phyloP scores from a whole-genome alignment of 148 eudicot genomes.

The Amaranthus palmeri region DNA sequence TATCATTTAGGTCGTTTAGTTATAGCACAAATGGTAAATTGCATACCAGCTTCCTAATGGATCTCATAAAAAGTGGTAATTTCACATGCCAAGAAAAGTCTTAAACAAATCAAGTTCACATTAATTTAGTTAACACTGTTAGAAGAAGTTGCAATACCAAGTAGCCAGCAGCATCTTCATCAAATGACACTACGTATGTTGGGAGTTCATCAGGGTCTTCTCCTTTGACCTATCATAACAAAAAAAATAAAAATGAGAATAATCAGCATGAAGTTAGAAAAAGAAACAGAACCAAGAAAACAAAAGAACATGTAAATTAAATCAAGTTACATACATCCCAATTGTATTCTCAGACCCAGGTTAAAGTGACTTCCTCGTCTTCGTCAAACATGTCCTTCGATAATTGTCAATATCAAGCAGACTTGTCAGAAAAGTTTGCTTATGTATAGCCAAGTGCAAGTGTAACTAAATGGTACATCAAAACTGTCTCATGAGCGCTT shows the following conservation, averaged over 20 bases:
- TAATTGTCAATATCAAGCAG: constrained; percentile 46
- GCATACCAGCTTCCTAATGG: no score
- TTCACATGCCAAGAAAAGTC: no score
- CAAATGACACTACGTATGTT: constrained; percentile 82
- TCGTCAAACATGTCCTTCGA: constrained; percentile 82
- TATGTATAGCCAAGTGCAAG: background rate
- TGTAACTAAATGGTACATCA: no score
- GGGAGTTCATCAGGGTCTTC: constrained; percentile 83
- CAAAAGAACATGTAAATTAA: background rate
- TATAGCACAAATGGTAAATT: no score
- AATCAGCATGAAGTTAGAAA: background rate
- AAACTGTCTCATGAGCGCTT: background rate
- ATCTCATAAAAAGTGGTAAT: no score
- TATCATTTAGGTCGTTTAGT: no score
- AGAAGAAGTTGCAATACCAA: constrained; percentile 38
- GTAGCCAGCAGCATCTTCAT: constrained; percentile 71
- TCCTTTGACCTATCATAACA: constrained; percentile 62
- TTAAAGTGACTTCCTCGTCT: constrained; percentile 72
- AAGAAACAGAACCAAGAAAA: background rate
- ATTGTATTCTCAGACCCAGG: constrained; percentile 95
- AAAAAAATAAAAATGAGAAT: constrained; percentile 1
- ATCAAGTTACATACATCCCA: constrained; percentile 74
- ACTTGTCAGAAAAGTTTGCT: no score
- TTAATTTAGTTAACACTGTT: background rate
- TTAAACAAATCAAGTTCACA: no score